Evolutionary conservation across 129 eudicot species (phyloP).

Genomic region (sunflower (Helianthus annuus)): DNA sequence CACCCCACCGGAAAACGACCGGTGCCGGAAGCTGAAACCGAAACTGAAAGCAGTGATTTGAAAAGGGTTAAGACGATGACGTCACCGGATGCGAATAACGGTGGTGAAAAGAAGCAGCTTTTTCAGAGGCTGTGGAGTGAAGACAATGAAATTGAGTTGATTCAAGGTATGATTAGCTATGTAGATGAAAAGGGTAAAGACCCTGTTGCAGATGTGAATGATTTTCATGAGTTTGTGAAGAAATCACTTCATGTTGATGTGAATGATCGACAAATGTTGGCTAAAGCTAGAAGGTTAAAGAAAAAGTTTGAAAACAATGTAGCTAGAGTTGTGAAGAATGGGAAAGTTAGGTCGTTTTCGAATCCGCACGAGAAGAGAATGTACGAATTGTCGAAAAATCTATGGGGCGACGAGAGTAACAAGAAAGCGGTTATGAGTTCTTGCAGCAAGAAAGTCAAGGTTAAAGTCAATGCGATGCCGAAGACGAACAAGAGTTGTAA

Average conservation of each 20-base stretch:
- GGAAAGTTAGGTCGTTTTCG: conserved; percentile 39
- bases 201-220: conserved; percentile 49
- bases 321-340: conserved; percentile 28
- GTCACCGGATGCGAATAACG: conserved; percentile 24
- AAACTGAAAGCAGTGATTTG: conserved; percentile 15
- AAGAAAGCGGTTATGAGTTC: conserved; percentile 15
- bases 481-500: conserved; percentile 28
- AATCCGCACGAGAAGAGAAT: conserved; percentile 59
- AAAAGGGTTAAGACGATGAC: conserved; percentile 39
- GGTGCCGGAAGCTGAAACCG: conserved; percentile 28
- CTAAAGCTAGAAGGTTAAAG: conserved; percentile 54
- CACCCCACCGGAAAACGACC: conserved; percentile 46
- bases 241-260: conserved; percentile 61
- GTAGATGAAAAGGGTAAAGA: conserved; percentile 42
- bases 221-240: conserved; percentile 61
- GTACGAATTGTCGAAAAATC: conserved; percentile 52
- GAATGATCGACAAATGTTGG: conserved; percentile 43
- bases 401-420: conserved; percentile 48
- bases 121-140: conserved; percentile 84
- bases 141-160: conserved; percentile 62
- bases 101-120: conserved; percentile 36
- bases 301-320: conserved; percentile 48
- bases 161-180: conserved; percentile 63
- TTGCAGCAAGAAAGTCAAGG: conserved; percentile 19
- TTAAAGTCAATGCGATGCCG: conserved; percentile 27